A percentile compares a stretch with the other conserved stretches of the same genome.
These are phyloP conservation scores for Heritiera littoralis DNA, from an alignment of 345 rosid species.

Conservation along the genomic window DNA sequence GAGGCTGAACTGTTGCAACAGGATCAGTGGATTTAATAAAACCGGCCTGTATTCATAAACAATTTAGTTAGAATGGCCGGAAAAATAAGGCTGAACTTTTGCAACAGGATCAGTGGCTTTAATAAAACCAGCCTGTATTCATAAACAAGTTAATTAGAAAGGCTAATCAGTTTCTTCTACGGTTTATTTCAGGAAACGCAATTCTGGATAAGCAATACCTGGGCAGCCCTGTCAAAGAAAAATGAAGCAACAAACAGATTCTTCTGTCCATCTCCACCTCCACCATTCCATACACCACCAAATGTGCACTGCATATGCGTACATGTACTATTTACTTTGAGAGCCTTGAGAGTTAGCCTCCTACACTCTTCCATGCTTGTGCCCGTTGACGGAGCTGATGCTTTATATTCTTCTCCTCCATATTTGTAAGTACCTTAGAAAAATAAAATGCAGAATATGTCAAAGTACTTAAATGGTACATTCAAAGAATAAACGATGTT, in stretches of 20 bases:
- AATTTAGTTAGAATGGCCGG: slow-evolving; percentile 23
- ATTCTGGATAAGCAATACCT: slow-evolving; percentile 48
- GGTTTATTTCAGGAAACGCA: slow-evolving; percentile 12
- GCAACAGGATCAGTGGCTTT: slow-evolving; percentile 66
- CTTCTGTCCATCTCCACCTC: slow-evolving; percentile 98
- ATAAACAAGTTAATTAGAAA: slow-evolving; percentile 16
- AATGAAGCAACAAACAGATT: slow-evolving; percentile 90
- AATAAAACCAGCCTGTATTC: slow-evolving; percentile 71
- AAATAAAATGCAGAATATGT: not conserved
- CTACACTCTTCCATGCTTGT: slow-evolving; percentile 74
- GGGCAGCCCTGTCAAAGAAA: slow-evolving; percentile 96
- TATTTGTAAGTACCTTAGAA: slow-evolving; percentile 68
- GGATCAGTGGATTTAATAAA: slow-evolving; percentile 62
- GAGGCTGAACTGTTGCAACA: slow-evolving; percentile 74
- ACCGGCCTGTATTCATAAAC: slow-evolving; percentile 59
- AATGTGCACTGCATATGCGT: slow-evolving; percentile 91
- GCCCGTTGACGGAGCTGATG: slow-evolving; percentile 60
- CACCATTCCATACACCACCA: slow-evolving; percentile 98
- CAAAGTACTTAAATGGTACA: not conserved
- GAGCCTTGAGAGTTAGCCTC: slow-evolving; percentile 68
- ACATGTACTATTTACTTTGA: slow-evolving; percentile 82
- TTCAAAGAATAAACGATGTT: not conserved
- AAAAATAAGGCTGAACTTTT: slow-evolving; percentile 68
- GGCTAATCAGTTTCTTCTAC: not conserved
- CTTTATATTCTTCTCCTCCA: slow-evolving; percentile 65